Base-by-base conservation (phyloP, 352 stramenopile genomes). In the Hyaloperonospora brassicae region DNA sequence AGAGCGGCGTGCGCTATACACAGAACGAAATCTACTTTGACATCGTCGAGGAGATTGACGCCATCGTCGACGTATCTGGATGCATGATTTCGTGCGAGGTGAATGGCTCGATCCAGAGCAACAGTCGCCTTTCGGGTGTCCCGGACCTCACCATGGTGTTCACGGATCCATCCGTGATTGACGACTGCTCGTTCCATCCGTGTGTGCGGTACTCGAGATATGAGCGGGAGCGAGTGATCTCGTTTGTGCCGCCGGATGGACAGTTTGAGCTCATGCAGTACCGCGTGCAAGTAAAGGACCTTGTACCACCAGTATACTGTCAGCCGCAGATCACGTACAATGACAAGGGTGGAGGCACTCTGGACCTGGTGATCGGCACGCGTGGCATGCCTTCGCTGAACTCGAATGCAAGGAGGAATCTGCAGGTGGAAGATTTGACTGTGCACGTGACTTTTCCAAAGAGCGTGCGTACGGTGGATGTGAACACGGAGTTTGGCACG, bases 1-100 rank as follows among this genome's bases (percentile, higher is more conserved):
- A 97, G 59, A 91, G 84, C 45, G 93, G 87, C 50, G 95, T 99
- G 49, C 86, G 86, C 43, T 98, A 99, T 70, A 89, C 81, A 47
- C 82, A 90, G 61, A 99, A 98, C 78, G 96, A 98, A 76, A 98
- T 99, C 47, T 98, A 98, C 71, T 95, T 98, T 56, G 96, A 98
- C 68, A 97, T 98, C 65, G 79, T 98, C 0, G 96, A 98, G 74
- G 94, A 98, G 68, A 89, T 98, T 27, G 94, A 98, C 73, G 90
- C 91, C n/a, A 98, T 98, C 69, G 67, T 98, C 21, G 89, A 96
- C 64, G 71, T 77, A 25, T 93, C 86, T 40, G 89, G 89, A 9
- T 74, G 79, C 40, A 89, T 98, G 52, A 85, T 98, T 50, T 96
- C 87, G 45, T 95, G 79, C 31, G 93, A 98, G 73, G 95, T 98